A percentile compares a stretch with the other conserved stretches of the same genome.
Evolutionary conservation across 768 basidiomycete species (phyloP).

Genomic region (Phlebiopsis flavidoalba): DNA sequence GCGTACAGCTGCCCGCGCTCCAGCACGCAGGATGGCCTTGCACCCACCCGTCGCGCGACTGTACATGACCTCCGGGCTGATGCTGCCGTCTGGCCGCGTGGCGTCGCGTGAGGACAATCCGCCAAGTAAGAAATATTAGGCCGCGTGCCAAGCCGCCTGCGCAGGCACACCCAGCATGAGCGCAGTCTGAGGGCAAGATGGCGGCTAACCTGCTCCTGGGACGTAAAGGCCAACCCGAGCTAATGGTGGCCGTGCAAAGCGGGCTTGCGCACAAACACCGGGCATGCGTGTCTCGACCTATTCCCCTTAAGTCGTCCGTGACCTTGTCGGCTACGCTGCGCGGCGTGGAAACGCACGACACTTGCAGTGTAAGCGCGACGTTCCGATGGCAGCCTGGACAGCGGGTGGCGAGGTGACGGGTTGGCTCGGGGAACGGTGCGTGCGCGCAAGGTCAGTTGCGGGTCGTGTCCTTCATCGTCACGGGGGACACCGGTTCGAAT

Average conservation of each 20-base stretch:
- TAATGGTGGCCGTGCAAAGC: slow-evolving; percentile 94
- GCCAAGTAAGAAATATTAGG: too few relatives aligned
- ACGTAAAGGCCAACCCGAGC: slow-evolving; percentile 95
- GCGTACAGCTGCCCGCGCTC: slow-evolving; percentile 96
- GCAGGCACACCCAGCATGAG: slow-evolving; percentile 98
- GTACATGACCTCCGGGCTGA: slow-evolving; percentile 97
- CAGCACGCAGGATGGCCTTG: slow-evolving; percentile 90
- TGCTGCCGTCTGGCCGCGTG: slow-evolving; percentile 91
- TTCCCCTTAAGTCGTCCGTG: slow-evolving; percentile 55
- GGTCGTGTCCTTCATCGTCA: slow-evolving; percentile 36
- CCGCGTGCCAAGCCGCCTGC: slow-evolving; percentile 91
- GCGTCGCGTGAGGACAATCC: slow-evolving; percentile 93
- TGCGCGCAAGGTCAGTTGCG: slow-evolving; percentile 11
- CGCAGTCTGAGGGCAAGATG: slow-evolving; percentile 90
- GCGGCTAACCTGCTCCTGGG: slow-evolving; percentile 97
- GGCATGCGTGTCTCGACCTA: slow-evolving; percentile 99
- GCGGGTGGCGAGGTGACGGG: slow-evolving; percentile 51
- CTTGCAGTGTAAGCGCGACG: slow-evolving; percentile 87
- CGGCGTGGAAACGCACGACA: slow-evolving; percentile 87
- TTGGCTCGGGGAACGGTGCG: slow-evolving; percentile 65
- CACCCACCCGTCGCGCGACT: slow-evolving; percentile 89
- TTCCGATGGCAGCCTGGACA: slow-evolving; percentile 84
- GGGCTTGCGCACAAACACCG: slow-evolving; percentile 91
- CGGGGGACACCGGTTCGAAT: slow-evolving; percentile 82
- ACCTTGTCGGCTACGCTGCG: slow-evolving; percentile 79